Evolutionary conservation across 768 basidiomycete genomes (phyloP).

Genomic region (Basidioascus undulatus): DNA sequence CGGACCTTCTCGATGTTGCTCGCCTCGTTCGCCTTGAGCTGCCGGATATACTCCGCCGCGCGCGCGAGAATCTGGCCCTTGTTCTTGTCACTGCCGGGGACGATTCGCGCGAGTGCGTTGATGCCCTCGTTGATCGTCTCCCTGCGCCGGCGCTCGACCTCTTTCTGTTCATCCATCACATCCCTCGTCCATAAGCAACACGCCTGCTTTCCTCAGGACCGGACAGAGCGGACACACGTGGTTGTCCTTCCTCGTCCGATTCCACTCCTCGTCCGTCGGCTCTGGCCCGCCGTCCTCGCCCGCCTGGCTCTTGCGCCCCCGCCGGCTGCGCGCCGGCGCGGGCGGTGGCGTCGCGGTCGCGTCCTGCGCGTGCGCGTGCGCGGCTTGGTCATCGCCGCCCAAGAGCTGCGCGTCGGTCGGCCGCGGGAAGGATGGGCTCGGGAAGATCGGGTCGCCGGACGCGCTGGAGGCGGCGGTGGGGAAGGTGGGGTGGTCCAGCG

Average conservation of each 20-base stretch:
- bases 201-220: not conserved
- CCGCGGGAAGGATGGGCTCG: too few species aligned
- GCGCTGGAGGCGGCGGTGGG: too few species aligned
- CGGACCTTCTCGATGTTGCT: slow-evolving; percentile 57
- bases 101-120: slow-evolving; percentile 65
- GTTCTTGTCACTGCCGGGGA: slow-evolving; percentile 26
- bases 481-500: too few species aligned
- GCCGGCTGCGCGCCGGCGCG: not conserved
- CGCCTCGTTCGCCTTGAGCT: slow-evolving; percentile 72
- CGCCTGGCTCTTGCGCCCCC: not conserved
- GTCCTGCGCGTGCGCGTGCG: too few species aligned
- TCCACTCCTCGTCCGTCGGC: slow-evolving; percentile 55
- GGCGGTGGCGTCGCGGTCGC: too few species aligned
- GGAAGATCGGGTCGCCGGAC: too few species aligned
- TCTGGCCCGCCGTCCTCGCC: slow-evolving; percentile 12
- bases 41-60: slow-evolving; percentile 76
- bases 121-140: slow-evolving; percentile 95
- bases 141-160: slow-evolving; percentile 80
- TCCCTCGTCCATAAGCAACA: slow-evolving; percentile 5
- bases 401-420: too few species aligned
- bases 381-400: too few species aligned
- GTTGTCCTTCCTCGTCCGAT: slow-evolving; percentile 53
- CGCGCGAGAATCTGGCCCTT: slow-evolving; percentile 73
- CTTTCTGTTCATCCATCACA: slow-evolving; percentile 41
- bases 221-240: slow-evolving; percentile 39